Evolutionary conservation across 306 rosid species (phyloP).

Genomic region (Begonia fuchsioides): DNA sequence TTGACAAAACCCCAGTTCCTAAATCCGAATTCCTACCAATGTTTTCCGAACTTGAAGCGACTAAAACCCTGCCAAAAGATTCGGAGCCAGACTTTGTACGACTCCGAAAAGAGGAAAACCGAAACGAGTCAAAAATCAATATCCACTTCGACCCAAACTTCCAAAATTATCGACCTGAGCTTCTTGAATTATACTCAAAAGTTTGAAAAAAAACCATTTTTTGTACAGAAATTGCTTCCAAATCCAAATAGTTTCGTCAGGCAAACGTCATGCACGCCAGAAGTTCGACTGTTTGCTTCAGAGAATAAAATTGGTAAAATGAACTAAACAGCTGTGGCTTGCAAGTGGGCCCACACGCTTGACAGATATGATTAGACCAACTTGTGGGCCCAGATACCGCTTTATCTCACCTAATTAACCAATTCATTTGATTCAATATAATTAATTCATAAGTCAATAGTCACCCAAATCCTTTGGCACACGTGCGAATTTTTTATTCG

Average conservation of each 20-base stretch:
- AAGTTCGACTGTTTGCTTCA: neutral
- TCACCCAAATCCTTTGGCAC: too few species aligned
- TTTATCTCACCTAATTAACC: neutral
- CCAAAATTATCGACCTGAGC: too few species aligned
- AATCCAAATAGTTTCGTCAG: too few species aligned
- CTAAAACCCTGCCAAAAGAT: neutral
- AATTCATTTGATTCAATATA: neutral
- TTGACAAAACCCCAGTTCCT: too few species aligned
- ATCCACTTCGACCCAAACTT: too few species aligned
- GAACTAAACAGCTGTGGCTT: too few species aligned
- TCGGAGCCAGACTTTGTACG: neutral
- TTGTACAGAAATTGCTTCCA: too few species aligned
- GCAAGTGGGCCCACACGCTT: conserved; percentile 16
- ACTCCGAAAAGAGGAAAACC: too few species aligned
- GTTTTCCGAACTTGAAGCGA: neutral
- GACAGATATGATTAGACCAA: conserved; percentile 10
- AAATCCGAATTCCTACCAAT: neutral
- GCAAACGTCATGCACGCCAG: neutral
- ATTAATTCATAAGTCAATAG: neutral
- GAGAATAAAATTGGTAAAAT: neutral
- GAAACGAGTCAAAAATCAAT: too few species aligned
- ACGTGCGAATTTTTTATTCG: conserved; percentile 19
- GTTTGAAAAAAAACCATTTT: too few species aligned
- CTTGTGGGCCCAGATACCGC: conserved; percentile 4
- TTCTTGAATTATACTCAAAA: too few species aligned